Evolutionary conservation across 2,329 filamentous ascomycete species (phyloP).

Genomic region (Cercospora sp.): DNA sequence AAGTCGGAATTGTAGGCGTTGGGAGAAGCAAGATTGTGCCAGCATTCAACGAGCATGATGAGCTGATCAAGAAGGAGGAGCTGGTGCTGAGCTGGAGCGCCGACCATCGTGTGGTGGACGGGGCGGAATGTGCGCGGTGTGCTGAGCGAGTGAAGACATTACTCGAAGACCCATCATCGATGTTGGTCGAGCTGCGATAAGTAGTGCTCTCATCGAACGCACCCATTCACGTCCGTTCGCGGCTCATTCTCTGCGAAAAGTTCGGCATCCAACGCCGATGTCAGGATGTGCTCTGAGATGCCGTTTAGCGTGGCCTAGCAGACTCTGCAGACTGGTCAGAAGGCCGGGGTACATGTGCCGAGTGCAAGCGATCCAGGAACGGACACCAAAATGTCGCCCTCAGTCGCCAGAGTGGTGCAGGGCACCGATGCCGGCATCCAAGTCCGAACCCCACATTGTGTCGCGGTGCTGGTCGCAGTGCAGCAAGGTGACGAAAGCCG

Average conservation of each 20-base stretch:
- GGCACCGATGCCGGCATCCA: conserved; percentile 8
- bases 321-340: background rate
- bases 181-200: conserved; percentile 78
- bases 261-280: conserved; percentile 7
- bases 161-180: conserved; percentile 81
- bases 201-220: conserved; percentile 7
- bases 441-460: conserved; percentile 5
- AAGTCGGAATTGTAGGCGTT: conserved; percentile 89
- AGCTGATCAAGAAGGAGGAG: conserved; percentile 73
- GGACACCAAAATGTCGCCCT: background rate
- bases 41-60: conserved; percentile 62
- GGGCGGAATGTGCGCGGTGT: conserved; percentile 89
- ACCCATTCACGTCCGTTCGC: background rate
- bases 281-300: background rate
- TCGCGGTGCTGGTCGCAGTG: background rate
- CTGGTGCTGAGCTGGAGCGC: conserved; percentile 96
- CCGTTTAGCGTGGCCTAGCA: background rate
- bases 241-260: conserved; percentile 1
- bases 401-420: background rate
- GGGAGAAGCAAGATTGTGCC: conserved; percentile 79
- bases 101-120: conserved; percentile 91
- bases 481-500: conserved; percentile 13
- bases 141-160: conserved; percentile 75
- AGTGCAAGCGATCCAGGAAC: conserved; percentile 10
- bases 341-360: background rate